Conservation (phyloP, 306 rosid species). For the Ceratonia siliqua region DNA sequence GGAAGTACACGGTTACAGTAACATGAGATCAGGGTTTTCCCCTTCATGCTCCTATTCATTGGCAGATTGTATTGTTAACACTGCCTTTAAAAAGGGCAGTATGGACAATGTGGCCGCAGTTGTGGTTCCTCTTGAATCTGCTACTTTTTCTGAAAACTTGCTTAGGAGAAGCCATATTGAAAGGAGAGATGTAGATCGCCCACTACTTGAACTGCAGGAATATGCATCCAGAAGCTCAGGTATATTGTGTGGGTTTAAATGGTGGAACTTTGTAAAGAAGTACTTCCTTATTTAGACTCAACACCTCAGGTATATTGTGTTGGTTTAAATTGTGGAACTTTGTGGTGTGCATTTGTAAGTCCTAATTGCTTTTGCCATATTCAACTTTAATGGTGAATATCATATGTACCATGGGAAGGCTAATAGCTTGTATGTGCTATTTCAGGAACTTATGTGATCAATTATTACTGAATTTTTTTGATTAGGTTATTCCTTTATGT, state of each 20-base stretch:
- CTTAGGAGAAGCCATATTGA: slow-evolving; percentile 43
- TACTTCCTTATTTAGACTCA: background rate
- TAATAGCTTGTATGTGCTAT: background rate
- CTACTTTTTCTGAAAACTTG: slow-evolving; percentile 39
- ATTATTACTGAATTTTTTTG: slow-evolving; percentile 2
- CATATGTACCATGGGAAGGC: background rate
- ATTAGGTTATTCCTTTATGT: slow-evolving; percentile 23
- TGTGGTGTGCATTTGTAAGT: slow-evolving; percentile 25
- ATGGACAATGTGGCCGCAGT: slow-evolving; percentile 88
- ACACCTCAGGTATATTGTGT: slow-evolving; percentile 11
- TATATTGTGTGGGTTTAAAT: slow-evolving; percentile 37
- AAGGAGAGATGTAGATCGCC: slow-evolving; percentile 44
- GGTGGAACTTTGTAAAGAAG: background rate
- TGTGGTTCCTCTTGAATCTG: slow-evolving; percentile 75
- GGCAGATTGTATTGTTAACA: slow-evolving; percentile 75
- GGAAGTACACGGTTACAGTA: slow-evolving; percentile 55
- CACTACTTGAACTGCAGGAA: slow-evolving; percentile 45
- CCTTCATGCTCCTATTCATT: slow-evolving; percentile 68
- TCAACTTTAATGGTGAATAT: slow-evolving; percentile 21
- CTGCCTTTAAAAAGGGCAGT: slow-evolving; percentile 78
- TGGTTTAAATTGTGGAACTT: slow-evolving; percentile 5
- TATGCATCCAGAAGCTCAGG: slow-evolving; percentile 56
- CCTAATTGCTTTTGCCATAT: slow-evolving; percentile 1
- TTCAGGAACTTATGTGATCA: slow-evolving; percentile 6
- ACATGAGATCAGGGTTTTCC: slow-evolving; percentile 49